These are phyloP conservation scores for Spergularia bocconei DNA, from an alignment of 148 eudicot genomes.

Conservation along the genomic window DNA sequence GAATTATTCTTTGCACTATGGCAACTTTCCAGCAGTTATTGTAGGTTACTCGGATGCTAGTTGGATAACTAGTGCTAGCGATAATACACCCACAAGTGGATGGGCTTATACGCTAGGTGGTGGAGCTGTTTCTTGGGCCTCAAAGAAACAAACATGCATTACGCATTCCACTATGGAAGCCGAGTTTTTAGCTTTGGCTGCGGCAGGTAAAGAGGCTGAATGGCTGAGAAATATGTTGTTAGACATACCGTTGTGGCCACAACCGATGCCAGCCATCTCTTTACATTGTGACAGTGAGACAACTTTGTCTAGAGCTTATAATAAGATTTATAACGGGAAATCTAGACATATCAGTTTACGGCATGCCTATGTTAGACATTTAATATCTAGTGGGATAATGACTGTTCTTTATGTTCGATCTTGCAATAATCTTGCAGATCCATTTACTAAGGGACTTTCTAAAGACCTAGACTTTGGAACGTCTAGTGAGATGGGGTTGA, in stretches of 20 bases:
- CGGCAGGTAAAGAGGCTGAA: constrained; percentile 19
- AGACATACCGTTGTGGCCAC: constrained; percentile 20
- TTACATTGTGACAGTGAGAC: constrained; percentile 15
- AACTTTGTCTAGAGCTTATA: constrained; percentile 7
- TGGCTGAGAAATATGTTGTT: constrained; percentile 14
- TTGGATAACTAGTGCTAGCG: too few relatives aligned
- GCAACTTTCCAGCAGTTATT: too few relatives aligned
- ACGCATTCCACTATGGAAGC: too few relatives aligned
- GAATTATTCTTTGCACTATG: too few relatives aligned
- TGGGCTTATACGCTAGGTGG: too few relatives aligned
- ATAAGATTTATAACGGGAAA: background rate
- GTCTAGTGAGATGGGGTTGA: constrained; percentile 12
- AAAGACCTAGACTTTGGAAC: background rate
- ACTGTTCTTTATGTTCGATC: constrained; percentile 16
- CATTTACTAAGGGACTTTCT: constrained; percentile 20
- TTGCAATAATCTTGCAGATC: constrained; percentile 22
- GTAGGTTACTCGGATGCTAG: too few relatives aligned
- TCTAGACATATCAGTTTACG: background rate
- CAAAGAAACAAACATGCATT: too few relatives aligned
- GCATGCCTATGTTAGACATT: constrained; percentile 17
- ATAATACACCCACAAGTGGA: too few relatives aligned
- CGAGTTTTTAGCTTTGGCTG: background rate
- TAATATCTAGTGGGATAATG: constrained; percentile 14
- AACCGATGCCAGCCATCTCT: background rate
- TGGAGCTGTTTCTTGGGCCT: constrained; percentile 23